These are phyloP conservation scores for Nakaseomyces delphensis DNA, from an alignment of 1,139 yeast species.

Conservation along the genomic window DNA sequence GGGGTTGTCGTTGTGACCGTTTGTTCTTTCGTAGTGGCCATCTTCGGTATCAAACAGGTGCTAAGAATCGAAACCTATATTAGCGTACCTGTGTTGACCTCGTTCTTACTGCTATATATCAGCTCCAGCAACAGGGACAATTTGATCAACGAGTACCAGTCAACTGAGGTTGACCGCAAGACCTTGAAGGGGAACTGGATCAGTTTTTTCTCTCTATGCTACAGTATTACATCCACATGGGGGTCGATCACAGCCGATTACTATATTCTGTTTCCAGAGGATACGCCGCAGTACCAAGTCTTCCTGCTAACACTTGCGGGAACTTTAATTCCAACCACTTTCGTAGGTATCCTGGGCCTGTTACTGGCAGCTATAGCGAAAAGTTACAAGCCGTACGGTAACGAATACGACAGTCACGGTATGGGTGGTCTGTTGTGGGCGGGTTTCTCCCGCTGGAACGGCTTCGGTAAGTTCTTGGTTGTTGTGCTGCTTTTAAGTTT, in stretches of 20 bases:
- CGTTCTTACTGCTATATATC: conserved; percentile 62
- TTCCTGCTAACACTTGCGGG: conserved; percentile 61
- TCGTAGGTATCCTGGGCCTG: conserved; percentile 68
- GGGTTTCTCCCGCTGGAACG: conserved; percentile 68
- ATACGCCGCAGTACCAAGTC: conserved; percentile 48
- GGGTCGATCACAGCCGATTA: conserved; percentile 83
- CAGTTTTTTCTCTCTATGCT: conserved; percentile 63
- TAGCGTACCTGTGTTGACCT: conserved; percentile 60
- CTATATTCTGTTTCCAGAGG: conserved; percentile 73
- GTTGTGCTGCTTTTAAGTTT: conserved; percentile 62
- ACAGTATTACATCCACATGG: conserved; percentile 85
- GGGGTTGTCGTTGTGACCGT: conserved; percentile 67
- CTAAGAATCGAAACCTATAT: conserved; percentile 59
- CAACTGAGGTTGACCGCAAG: conserved; percentile 33
- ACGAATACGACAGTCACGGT: conserved; percentile 50
- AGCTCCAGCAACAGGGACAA: conserved; percentile 49
- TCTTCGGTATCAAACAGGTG: conserved; percentile 68
- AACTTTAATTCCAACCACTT: conserved; percentile 61
- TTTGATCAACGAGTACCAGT: conserved; percentile 26
- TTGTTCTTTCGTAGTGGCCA: conserved; percentile 55
- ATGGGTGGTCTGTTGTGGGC: conserved; percentile 70
- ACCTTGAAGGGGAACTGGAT: conserved; percentile 58
- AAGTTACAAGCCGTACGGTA: conserved; percentile 50
- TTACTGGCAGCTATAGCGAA: conserved; percentile 65
- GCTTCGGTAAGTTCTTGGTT: conserved; percentile 68